These are phyloP conservation scores for Melastoma candidum DNA, from an alignment of 441 rosid genomes.

Conservation along the genomic window DNA sequence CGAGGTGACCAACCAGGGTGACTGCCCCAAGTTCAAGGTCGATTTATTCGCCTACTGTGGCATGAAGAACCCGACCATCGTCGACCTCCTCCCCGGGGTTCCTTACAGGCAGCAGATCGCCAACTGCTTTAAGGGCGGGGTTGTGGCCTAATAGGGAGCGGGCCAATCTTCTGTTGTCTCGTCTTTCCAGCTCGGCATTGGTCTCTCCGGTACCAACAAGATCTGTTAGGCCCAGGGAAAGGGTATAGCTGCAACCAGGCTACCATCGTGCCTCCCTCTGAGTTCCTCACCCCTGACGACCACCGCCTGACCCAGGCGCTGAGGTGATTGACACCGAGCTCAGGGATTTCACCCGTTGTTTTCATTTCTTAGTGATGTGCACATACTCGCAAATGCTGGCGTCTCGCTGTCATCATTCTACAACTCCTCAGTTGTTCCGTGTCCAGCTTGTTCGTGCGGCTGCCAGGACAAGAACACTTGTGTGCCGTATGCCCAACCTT, in stretches of 20 bases:
- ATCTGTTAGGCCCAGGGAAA: too few relatives aligned
- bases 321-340: too few relatives aligned
- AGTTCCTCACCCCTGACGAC: too few relatives aligned
- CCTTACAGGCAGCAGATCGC: neutral
- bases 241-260: too few relatives aligned
- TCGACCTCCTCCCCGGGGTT: neutral
- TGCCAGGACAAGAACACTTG: constrained; percentile 1
- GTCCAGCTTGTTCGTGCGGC: constrained; percentile 6
- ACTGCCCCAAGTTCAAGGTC: neutral
- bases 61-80: constrained; percentile 3
- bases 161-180: neutral
- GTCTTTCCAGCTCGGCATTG: neutral
- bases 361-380: neutral
- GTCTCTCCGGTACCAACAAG: neutral
- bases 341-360: too few relatives aligned
- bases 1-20: neutral
- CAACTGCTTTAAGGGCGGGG: constrained; percentile 3
- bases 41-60: neutral
- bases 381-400: constrained; percentile 2
- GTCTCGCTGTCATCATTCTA: constrained; percentile 10
- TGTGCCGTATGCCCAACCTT: neutral
- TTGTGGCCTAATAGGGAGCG: neutral
- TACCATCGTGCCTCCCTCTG: too few relatives aligned
- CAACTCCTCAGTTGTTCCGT: constrained; percentile 2
- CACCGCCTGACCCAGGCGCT: too few relatives aligned